These are phyloP conservation scores for Mycena belliarum DNA, from an alignment of 768 basidiomycete genomes.

Conservation along the genomic window DNA sequence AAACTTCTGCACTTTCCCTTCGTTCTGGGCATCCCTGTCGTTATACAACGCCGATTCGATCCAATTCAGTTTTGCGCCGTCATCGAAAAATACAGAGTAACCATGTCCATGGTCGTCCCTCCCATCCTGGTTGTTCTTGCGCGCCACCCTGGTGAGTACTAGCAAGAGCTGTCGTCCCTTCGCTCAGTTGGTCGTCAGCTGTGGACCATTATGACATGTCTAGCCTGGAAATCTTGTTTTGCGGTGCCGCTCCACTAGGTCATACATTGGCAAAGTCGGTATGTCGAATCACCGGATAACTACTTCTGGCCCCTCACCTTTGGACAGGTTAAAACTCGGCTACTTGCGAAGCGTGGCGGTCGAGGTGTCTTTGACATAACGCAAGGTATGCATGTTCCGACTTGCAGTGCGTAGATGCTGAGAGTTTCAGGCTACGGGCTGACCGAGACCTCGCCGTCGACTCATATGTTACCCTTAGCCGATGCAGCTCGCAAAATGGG, in stretches of 20 bases:
- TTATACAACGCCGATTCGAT: conserved; percentile 72
- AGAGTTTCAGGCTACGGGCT: conserved; percentile 63
- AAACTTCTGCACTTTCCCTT: conserved; percentile 66
- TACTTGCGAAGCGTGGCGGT: conserved; percentile 38
- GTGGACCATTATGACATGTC: conserved; percentile 69
- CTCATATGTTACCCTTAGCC: conserved; percentile 52
- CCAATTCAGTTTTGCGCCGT: conserved; percentile 63
- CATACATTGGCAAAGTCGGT: conserved; percentile 55
- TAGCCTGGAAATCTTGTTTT: conserved; percentile 56
- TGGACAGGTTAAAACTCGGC: conserved; percentile 35
- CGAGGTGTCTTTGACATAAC: conserved; percentile 43
- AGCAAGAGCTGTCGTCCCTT: background rate
- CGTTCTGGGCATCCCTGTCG: conserved; percentile 46
- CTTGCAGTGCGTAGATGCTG: background rate
- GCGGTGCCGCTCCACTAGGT: conserved; percentile 82
- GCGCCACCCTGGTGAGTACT: conserved; percentile 60
- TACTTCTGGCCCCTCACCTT: conserved; percentile 8
- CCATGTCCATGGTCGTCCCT: conserved; percentile 65
- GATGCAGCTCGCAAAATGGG: conserved; percentile 55
- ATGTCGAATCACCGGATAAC: conserved; percentile 19
- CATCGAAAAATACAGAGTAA: conserved; percentile 66
- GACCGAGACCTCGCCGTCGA: conserved; percentile 80
- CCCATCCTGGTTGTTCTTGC: conserved; percentile 80
- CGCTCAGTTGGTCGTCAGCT: conserved; percentile 34
- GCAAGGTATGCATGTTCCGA: conserved; percentile 46